Base-by-base conservation (phyloP, 306 rosid genomes). In the Luffa acutangula region DNA sequence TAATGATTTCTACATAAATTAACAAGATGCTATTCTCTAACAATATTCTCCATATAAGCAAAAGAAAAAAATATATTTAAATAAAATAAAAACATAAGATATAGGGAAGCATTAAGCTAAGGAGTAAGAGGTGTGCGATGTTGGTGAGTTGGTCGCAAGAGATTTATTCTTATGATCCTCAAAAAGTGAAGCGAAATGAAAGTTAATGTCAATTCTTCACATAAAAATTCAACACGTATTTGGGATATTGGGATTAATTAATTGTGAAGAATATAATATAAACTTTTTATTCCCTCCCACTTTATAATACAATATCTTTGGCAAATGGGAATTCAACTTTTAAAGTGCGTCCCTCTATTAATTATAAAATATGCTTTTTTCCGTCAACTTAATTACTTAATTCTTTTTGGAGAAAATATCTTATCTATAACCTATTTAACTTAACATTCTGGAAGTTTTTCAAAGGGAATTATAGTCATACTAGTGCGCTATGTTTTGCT, bases 281-380 rank as follows among this genome's bases (percentile, higher is more conserved):
- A 65, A n/a, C 31, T 20, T 18, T 70, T n/a, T 84, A 67, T 10
- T 82, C 81, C 75, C 76, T 45, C 67, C 70, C 84, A 79, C 84
- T 85, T 66, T 80, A 18, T 54, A 87, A 81, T 78, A 85, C 43
- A 18, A 78, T 90, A 89, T 92, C 92, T 87, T 84, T 65, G 46
- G 60, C 88, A 85, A 88, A 89, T 89, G 78, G 86, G 92, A 89
- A 88, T 90, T 88, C 89, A 62, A 58, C 92, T 85, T 89, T 93
- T 80, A 33, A 79, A 83, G 90, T 85, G 89, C 89, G 39, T 66
- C 49, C 5, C 74, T 66, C 49, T 66, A 1, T 64, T 34, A 1
- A 34, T 34, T 34, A 13, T 63, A 63, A 2, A 2, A 9, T 41
- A 41, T 69, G 53, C 17, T 36, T 83, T 74, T 10, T 20, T 45